Percentiles rank a stretch among this genome's conserved stretches.
These are phyloP conservation scores for Strobilomyces dryophilus DNA, from an alignment of 768 basidiomycete species.

Conservation along the genomic window DNA sequence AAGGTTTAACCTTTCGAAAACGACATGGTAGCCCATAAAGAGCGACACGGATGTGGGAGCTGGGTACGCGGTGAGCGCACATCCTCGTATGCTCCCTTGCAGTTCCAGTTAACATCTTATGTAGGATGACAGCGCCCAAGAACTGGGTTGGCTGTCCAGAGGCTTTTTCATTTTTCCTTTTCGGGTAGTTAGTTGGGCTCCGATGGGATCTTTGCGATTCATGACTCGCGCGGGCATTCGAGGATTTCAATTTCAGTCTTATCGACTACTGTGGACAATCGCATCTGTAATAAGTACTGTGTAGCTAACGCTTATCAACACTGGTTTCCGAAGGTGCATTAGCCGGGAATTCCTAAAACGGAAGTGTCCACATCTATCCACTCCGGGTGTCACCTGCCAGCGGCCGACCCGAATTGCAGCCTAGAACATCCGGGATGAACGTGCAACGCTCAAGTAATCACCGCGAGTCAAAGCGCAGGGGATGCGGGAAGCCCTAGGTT, in stretches of 20 bases:
- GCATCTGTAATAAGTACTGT: background rate
- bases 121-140: background rate
- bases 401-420: background rate
- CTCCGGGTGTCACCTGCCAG: background rate
- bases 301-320: background rate
- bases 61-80: background rate
- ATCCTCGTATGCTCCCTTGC: background rate
- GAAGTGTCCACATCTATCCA: background rate
- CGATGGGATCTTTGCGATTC: background rate
- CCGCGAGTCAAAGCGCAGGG: constrained; percentile 3
- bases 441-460: constrained; percentile 16
- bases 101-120: background rate
- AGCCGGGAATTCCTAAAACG: no score
- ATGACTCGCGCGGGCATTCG: background rate
- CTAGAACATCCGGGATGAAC: constrained; percentile 3
- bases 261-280: background rate
- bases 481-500: background rate
- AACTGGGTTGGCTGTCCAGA: background rate
- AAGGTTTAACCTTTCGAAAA: background rate
- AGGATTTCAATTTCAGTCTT: background rate
- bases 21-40: background rate
- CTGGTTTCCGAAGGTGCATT: no score
- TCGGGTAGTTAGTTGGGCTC: background rate
- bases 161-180: background rate
- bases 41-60: background rate